phyloP scores from a whole-genome alignment of 208 protist species.

The Leishmania mexicana region DNA sequence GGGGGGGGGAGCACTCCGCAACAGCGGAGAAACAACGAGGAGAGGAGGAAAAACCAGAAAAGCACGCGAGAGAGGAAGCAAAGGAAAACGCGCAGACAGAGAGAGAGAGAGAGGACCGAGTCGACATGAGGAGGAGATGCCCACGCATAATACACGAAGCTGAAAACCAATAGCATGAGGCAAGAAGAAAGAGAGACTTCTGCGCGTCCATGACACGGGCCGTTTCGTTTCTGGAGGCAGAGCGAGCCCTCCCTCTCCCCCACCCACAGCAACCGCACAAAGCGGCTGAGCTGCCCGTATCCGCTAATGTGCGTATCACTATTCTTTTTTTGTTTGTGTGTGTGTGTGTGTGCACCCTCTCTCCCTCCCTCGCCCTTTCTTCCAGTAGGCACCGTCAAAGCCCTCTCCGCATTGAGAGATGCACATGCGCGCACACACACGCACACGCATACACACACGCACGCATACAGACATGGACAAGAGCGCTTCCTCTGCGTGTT shows the following conservation, averaged over 20 bases:
- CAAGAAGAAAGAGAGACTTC: not conserved
- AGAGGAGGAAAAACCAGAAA: not conserved
- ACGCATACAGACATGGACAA: no score
- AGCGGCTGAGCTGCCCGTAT: not conserved
- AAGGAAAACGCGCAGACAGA: no score
- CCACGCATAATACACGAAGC: no score
- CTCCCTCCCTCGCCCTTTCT: not conserved
- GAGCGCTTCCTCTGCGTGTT: no score
- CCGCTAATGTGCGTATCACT: not conserved
- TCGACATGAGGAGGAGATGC: no score
- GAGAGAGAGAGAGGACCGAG: no score
- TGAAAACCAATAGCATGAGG: no score
- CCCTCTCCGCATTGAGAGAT: not conserved
- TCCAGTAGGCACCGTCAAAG: not conserved
- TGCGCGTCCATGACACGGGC: not conserved
- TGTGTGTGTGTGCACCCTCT: no score
- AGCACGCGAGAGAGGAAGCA: no score
- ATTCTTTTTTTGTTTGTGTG: not conserved
- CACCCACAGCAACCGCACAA: not conserved
- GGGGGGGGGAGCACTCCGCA: no score
- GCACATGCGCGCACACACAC: not conserved
- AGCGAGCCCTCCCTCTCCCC: no score
- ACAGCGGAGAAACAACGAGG: not conserved
- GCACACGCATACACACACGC: no score
- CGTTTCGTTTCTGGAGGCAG: not conserved